phyloP scores from a whole-genome alignment of 768 basidiomycete genomes.

The Peribolospora baueri region DNA sequence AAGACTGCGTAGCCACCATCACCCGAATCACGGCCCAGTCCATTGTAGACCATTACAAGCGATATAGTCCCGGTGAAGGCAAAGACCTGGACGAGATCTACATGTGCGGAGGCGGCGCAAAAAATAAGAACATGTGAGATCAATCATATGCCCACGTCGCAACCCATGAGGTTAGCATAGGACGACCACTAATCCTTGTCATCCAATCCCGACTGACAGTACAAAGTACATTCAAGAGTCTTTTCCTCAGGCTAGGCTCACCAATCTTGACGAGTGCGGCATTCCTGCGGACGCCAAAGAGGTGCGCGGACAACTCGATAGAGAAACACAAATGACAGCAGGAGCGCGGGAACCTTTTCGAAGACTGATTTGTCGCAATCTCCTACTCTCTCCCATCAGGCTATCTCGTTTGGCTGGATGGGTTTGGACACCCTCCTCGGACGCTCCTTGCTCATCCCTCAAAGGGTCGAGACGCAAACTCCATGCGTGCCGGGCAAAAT shows the following conservation, averaged over 20 bases:
- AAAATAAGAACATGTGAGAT: constrained; percentile 13
- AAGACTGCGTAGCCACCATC: constrained; percentile 12
- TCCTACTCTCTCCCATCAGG: no score
- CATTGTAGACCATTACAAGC: constrained; percentile 12
- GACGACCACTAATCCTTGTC: no score
- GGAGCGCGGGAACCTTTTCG: no score
- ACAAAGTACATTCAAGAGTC: no score
- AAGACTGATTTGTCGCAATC: no score
- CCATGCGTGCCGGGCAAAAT: constrained; percentile 11
- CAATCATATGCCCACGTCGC: no score
- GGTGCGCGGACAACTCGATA: no score
- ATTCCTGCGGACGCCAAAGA: constrained; percentile 12
- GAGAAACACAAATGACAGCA: no score
- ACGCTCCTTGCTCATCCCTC: background rate
- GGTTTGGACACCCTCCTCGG: constrained; percentile 13
- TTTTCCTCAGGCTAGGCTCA: constrained; percentile 8
- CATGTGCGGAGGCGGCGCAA: constrained; percentile 14
- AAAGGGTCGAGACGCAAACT: background rate
- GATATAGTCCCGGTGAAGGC: constrained; percentile 11
- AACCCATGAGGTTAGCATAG: no score
- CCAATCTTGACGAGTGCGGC: constrained; percentile 11
- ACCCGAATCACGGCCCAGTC: constrained; percentile 13
- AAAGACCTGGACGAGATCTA: constrained; percentile 15
- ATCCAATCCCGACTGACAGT: no score
- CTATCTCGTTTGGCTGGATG: constrained; percentile 13